A percentile compares a stretch with the other conserved stretches of the same genome.
These are phyloP conservation scores for Kuraishia ogatae DNA, from an alignment of 805 yeast species.

Conservation along the genomic window DNA sequence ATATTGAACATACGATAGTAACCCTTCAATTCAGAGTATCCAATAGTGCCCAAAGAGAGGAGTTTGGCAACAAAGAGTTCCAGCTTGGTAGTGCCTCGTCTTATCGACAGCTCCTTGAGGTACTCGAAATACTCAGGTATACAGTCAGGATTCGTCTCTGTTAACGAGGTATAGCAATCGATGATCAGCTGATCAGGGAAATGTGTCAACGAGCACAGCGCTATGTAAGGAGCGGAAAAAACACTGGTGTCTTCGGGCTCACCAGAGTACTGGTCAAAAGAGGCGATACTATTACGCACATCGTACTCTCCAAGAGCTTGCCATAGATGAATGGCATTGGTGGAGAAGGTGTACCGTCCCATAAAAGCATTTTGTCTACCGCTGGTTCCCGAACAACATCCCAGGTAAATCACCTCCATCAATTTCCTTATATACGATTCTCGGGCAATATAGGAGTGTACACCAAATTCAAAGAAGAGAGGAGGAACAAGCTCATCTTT, in stretches of 20 bases:
- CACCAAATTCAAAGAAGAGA: constrained; percentile 17
- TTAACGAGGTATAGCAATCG: constrained; percentile 34
- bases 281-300: not conserved
- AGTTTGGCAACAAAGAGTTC: constrained; percentile 34
- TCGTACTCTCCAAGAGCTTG: constrained; percentile 28
- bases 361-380: constrained; percentile 9
- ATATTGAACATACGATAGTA: constrained; percentile 20
- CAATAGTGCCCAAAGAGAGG: constrained; percentile 42
- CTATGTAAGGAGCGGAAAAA: constrained; percentile 22
- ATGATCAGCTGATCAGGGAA: constrained; percentile 41
- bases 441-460: constrained; percentile 15
- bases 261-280: not conserved
- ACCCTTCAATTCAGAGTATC: constrained; percentile 33
- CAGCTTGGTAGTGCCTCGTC: constrained; percentile 36
- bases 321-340: constrained; percentile 16
- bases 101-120: constrained; percentile 38
- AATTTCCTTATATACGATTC: constrained; percentile 49
- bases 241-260: not conserved
- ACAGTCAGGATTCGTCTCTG: constrained; percentile 32
- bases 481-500: constrained; percentile 22
- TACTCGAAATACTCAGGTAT: constrained; percentile 52
- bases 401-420: constrained; percentile 41
- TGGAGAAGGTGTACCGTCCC: not conserved
- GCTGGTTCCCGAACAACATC: constrained; percentile 11
- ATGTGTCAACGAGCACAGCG: constrained; percentile 38